Percentiles rank a stretch among this genome's conserved stretches.
Evolutionary conservation across 352 stramenopile genomes (phyloP).

Genomic region (Lagenidium sp.): DNA sequence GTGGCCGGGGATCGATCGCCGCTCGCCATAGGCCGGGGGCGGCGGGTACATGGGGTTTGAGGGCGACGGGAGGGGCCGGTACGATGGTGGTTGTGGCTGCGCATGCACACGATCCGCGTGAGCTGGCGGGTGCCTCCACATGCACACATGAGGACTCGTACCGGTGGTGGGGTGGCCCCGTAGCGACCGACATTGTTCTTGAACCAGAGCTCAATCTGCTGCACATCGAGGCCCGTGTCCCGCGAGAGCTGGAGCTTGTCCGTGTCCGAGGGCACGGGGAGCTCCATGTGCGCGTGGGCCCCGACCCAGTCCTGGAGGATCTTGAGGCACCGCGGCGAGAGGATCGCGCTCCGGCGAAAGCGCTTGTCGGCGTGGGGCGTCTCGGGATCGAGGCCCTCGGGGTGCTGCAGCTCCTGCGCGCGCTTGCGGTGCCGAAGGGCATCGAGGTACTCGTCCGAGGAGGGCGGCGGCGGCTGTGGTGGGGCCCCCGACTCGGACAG

Average conservation of each 20-base stretch:
- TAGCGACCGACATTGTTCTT: constrained; percentile 68
- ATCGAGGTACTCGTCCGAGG: constrained; percentile 62
- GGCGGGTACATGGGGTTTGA: constrained; percentile 54
- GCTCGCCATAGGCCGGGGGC: constrained; percentile 34
- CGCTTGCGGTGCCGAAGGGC: constrained; percentile 59
- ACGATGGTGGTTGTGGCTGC: constrained; percentile 17
- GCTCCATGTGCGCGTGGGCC: constrained; percentile 47
- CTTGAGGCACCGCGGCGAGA: constrained; percentile 64
- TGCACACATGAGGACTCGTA: background rate
- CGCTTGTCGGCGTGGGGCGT: constrained; percentile 26
- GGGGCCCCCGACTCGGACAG: constrained; percentile 53
- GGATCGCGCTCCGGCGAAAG: constrained; percentile 29
- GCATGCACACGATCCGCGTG: constrained; percentile 7
- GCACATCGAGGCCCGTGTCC: constrained; percentile 65
- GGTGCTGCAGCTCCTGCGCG: constrained; percentile 30
- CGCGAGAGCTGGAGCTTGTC: constrained; percentile 70
- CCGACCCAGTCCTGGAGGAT: constrained; percentile 78
- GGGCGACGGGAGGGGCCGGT: constrained; percentile 48
- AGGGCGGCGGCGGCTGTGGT: no score
- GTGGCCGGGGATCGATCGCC: constrained; percentile 48
- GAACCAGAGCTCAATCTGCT: constrained; percentile 82
- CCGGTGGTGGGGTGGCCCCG: constrained; percentile 7
- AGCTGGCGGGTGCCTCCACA: background rate
- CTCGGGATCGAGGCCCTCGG: constrained; percentile 18
- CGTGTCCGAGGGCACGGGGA: constrained; percentile 45